These are phyloP conservation scores for Terana coerulea DNA, from an alignment of 768 basidiomycete species.

Conservation along the genomic window DNA sequence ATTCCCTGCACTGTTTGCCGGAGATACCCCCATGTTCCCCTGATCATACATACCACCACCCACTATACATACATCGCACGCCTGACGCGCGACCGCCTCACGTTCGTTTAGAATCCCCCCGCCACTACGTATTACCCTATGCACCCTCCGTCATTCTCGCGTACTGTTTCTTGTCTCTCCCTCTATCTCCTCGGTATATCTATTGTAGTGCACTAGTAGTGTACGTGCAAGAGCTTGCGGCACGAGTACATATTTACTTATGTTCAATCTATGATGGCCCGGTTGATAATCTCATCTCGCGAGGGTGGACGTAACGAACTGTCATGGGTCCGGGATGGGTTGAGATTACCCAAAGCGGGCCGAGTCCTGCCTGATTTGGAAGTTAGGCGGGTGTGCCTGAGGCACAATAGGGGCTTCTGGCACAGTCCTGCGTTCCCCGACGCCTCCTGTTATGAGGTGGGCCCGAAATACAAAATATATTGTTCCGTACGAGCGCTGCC, in stretches of 20 bases:
- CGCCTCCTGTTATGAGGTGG: no score
- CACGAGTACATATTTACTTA: not conserved
- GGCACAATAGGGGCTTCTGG: no score
- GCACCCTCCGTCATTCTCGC: not conserved
- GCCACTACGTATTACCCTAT: not conserved
- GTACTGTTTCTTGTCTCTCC: not conserved
- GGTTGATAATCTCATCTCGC: no score
- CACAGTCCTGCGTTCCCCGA: no score
- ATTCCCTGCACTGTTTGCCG: constrained; percentile 6
- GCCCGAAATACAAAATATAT: no score
- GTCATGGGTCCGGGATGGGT: no score
- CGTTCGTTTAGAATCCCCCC: not conserved
- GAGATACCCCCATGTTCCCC: constrained; percentile 9
- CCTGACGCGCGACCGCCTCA: not conserved
- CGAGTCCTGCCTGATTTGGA: no score
- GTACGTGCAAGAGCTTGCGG: not conserved
- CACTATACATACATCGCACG: not conserved
- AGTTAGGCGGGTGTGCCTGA: no score
- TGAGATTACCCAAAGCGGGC: no score
- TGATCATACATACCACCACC: constrained; percentile 1
- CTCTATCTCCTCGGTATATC: not conserved
- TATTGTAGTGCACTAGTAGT: not conserved
- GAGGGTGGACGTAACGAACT: no score
- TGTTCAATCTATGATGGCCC: no score
- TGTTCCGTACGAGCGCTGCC: no score